Percentiles rank a stretch among this genome's conserved stretches.
phyloP scores from a whole-genome alignment of 768 basidiomycete species.

The Macrolepiota fuliginosa region DNA sequence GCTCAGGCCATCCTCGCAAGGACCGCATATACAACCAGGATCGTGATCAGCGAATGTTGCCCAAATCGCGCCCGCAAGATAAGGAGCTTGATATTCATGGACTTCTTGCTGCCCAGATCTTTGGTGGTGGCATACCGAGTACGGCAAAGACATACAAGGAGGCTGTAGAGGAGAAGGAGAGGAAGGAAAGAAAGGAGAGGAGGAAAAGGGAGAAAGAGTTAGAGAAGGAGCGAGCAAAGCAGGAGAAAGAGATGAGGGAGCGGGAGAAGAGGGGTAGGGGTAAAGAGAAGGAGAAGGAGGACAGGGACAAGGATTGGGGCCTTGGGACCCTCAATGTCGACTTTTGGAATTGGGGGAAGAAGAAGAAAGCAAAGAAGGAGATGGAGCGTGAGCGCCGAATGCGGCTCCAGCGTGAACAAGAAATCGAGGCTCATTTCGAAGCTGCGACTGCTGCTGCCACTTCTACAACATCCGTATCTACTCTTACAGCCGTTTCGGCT shows the following conservation, averaged over 20 bases:
- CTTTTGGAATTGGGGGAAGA: conserved; percentile 11
- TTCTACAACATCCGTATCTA: not conserved
- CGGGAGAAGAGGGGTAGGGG: conserved; percentile 19
- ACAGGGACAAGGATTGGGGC: conserved; percentile 6
- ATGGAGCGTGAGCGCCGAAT: not conserved
- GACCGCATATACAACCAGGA: not conserved
- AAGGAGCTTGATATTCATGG: not conserved
- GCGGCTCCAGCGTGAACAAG: not conserved
- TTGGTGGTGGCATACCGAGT: not conserved
- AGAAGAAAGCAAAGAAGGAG: conserved; percentile 8
- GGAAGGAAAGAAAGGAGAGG: conserved; percentile 22
- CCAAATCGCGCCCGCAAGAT: not conserved
- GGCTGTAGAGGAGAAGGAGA: conserved; percentile 6
- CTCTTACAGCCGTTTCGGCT: not conserved
- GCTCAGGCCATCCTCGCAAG: not conserved
- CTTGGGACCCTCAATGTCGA: conserved; percentile 3
- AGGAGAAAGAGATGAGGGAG: conserved; percentile 14
- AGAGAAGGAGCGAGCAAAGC: conserved; percentile 1
- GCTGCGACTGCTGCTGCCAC: not conserved
- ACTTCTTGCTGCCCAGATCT: not conserved
- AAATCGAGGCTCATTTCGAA: not conserved
- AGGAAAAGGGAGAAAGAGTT: conserved; percentile 30
- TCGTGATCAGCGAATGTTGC: not conserved
- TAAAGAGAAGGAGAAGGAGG: conserved; percentile 13
- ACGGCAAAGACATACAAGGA: not conserved